Percentiles rank a stretch among this genome's conserved stretches.
Conservation (phyloP, 179 eudicot species). For the Spinacia oleracea region DNA sequence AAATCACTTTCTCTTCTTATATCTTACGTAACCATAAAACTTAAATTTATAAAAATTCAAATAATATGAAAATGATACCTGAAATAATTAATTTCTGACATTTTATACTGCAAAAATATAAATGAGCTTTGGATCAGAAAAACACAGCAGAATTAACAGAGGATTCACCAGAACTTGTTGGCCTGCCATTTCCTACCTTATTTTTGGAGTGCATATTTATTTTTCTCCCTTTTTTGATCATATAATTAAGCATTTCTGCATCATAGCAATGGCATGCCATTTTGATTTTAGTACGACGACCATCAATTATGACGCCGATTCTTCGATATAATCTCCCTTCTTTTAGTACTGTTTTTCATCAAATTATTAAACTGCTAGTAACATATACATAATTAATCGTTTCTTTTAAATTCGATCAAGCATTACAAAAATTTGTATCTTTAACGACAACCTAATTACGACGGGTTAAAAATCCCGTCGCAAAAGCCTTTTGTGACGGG, state of each 20-base stretch:
- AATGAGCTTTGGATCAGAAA: constrained; percentile 16
- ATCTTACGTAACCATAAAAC: constrained; percentile 26
- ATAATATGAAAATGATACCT: background rate
- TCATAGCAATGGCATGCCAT: constrained; percentile 19
- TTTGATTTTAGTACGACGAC: constrained; percentile 15
- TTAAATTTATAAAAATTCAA: background rate
- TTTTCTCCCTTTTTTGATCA: background rate
- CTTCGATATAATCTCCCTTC: background rate
- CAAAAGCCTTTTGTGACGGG: too few relatives aligned
- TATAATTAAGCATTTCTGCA: background rate
- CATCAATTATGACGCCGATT: constrained; percentile 19
- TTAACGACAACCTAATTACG: too few relatives aligned
- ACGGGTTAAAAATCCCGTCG: too few relatives aligned
- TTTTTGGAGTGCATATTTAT: too few relatives aligned
- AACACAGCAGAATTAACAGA: constrained; percentile 7
- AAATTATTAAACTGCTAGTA: too few relatives aligned
- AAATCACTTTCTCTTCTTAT: too few relatives aligned
- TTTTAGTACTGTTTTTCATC: too few relatives aligned
- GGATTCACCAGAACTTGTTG: constrained; percentile 23
- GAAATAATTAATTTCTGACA: constrained; percentile 11
- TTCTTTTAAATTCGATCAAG: too few relatives aligned
- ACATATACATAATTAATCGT: too few relatives aligned
- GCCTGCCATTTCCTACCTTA: constrained; percentile 8
- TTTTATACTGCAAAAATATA: constrained; percentile 6
- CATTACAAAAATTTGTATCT: too few relatives aligned